phyloP scores from a whole-genome alignment of 768 basidiomycete genomes.

The Suillus variegatus region DNA sequence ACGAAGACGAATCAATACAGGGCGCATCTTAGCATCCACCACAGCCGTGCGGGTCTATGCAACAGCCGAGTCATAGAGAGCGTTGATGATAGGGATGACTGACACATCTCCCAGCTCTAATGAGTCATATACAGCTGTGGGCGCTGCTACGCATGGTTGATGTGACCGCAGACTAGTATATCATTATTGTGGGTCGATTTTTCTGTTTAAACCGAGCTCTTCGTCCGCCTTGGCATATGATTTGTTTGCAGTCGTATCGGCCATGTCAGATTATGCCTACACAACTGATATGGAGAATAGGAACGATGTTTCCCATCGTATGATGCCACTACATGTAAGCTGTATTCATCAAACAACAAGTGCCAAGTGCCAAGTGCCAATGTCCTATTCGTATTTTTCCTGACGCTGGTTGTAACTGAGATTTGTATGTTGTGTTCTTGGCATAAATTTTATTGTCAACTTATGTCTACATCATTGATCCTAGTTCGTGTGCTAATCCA shows the following conservation, averaged over 20 bases:
- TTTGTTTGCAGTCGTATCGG: too few relatives aligned
- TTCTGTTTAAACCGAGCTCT: not conserved
- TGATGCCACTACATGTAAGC: slow-evolving; percentile 2
- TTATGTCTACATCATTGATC: not conserved
- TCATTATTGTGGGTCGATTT: slow-evolving; percentile 6
- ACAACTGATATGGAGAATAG: not conserved
- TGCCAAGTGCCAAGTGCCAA: not conserved
- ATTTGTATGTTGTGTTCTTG: too few relatives aligned
- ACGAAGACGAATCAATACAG: too few relatives aligned
- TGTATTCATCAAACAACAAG: not conserved
- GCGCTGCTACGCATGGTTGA: too few relatives aligned
- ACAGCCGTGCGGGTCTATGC: too few relatives aligned
- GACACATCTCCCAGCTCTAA: too few relatives aligned
- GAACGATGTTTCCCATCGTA: slow-evolving; percentile 1
- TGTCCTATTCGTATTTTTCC: not conserved
- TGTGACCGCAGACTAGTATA: not conserved
- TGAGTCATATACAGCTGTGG: too few relatives aligned
- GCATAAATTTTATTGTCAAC: too few relatives aligned
- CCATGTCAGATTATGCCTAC: not conserved
- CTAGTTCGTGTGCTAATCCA: slow-evolving; percentile 1
- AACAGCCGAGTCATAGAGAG: too few relatives aligned
- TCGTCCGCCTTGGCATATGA: not conserved
- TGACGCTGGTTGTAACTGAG: not conserved
- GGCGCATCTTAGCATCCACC: too few relatives aligned
- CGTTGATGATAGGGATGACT: too few relatives aligned